A percentile compares a stretch with the other conserved stretches of the same genome.
These are phyloP conservation scores for Berberis thunbergii DNA, from an alignment of 164 flowering plant species.

Conservation along the genomic window DNA sequence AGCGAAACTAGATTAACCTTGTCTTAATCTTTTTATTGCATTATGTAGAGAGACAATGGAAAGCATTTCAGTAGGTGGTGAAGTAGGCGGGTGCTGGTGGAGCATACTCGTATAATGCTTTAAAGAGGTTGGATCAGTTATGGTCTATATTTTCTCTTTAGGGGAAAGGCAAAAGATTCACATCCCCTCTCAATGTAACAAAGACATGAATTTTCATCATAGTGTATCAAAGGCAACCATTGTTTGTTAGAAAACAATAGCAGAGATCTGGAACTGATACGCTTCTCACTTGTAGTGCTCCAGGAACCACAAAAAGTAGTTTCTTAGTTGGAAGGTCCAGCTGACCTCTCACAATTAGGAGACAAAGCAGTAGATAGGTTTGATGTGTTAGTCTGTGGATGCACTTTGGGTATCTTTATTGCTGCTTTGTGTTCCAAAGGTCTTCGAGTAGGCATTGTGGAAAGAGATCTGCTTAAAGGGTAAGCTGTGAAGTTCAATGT, in stretches of 20 bases:
- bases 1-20: too few relatives aligned
- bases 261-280: neutral
- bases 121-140: conserved; percentile 76
- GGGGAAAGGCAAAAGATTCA: conserved; percentile 26
- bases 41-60: conserved; percentile 84
- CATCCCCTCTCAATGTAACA: neutral
- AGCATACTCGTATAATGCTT: conserved; percentile 69
- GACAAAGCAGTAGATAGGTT: conserved; percentile 36
- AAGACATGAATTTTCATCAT: too few relatives aligned
- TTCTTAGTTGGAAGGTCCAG: conserved; percentile 34
- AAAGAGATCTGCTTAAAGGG: conserved; percentile 73
- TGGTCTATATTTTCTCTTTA: conserved; percentile 65
- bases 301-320: conserved; percentile 52
- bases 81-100: conserved; percentile 99
- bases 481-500: conserved; percentile 8
- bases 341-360: conserved; percentile 22
- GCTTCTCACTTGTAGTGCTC: conserved; percentile 25
- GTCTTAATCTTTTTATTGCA: neutral
- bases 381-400: conserved; percentile 92
- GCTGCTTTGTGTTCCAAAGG: conserved; percentile 82
- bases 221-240: too few relatives aligned
- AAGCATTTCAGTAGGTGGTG: conserved; percentile 49
- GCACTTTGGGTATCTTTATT: conserved; percentile 92
- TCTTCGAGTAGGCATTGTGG: conserved; percentile 76
- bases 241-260: too few relatives aligned